Evolutionary conservation across 805 yeast genomes (phyloP).

Genomic region (Suhomyces faveliae): DNA sequence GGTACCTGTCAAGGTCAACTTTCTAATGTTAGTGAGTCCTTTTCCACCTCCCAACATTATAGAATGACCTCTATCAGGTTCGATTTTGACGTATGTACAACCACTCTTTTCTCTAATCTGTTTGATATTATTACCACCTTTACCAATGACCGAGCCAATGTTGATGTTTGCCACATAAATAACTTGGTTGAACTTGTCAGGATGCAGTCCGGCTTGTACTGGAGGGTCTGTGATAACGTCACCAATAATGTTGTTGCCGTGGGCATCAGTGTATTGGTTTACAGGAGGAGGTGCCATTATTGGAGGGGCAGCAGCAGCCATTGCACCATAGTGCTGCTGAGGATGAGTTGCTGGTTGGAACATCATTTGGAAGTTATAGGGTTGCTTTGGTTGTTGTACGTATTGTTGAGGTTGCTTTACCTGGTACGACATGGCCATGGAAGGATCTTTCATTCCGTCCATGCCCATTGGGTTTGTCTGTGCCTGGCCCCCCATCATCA

Average conservation of each 20-base stretch:
- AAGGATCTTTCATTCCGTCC: conserved; percentile 11
- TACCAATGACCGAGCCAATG: conserved; percentile 85
- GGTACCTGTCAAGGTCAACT: conserved; percentile 66
- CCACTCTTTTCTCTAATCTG: conserved; percentile 76
- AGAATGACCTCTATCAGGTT: conserved; percentile 54
- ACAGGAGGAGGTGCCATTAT: conserved; percentile 15
- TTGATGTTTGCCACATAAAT: conserved; percentile 71
- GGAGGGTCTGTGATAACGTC: conserved; percentile 44
- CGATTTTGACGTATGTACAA: conserved; percentile 67
- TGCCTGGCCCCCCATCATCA: conserved; percentile 18
- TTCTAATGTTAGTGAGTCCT: conserved; percentile 48
- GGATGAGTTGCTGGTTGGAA: conserved; percentile 39
- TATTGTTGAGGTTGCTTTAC: conserved; percentile 12
- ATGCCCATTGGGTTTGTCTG: conserved; percentile 15
- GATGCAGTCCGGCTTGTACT: conserved; percentile 28
- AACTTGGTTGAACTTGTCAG: conserved; percentile 64
- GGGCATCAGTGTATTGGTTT: conserved; percentile 41
- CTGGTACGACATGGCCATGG: conserved; percentile 6
- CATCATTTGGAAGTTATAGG: conserved; percentile 41
- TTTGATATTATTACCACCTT: conserved; percentile 78
- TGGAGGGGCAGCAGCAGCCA: conserved; percentile 13
- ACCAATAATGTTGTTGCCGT: conserved; percentile 43
- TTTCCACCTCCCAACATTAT: conserved; percentile 44
- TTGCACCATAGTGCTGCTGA: conserved; percentile 23
- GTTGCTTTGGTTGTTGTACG: conserved; percentile 19